Base-by-base conservation (phyloP, 2,329 filamentous ascomycete genomes). In the Fusarium sp. region DNA sequence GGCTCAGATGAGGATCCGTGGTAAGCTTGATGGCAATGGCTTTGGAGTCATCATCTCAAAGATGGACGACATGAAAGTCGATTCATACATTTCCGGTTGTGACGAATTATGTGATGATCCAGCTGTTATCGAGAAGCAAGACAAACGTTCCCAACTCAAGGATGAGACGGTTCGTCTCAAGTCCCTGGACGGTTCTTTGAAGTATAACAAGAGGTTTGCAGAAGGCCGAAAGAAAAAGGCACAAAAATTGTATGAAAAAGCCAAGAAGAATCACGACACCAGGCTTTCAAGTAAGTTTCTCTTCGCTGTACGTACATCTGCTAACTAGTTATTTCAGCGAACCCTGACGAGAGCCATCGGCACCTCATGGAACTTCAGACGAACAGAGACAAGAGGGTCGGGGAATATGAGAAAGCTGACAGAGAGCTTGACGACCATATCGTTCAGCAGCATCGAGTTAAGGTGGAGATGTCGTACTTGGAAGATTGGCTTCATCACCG, bases 21-120 rank as follows among this genome's bases (percentile, higher is more conserved):
- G 72, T 0, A 72, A 68, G 6, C 53, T 72, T 1, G 60, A 72
- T 10, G 45, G 50, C 1, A 38, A 61, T 1, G 52, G 61, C 0
- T 73, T 74, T 2, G 70, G 71, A 10, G 58, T 75, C 0, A 64
- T 75, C 1, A 8, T 73, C 0, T 71, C 75, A 0, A 74, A 75
- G 34, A 70, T 63, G 1, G 76, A 78, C 31, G 64, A 69, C 36
- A 56, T 76, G 2, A 34, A 35, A 0, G 34, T 52, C 0, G 35
- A 56, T 2, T 15, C 32, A 1, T 66, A 65, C 22, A 48, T 66
- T 5, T 9, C 26, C 2, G 31, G 25, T 1, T 38, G 13, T 4
- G 11, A n/a, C 3, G 49, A 61, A 1, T 28, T 58, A 0, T 5
- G 4, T 7, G 2, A 22, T 2, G 13, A 53, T 4, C 3, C 3